Percentiles rank a stretch among this genome's conserved stretches.
These are phyloP conservation scores for Pythium grandisporangium DNA, from an alignment of 352 stramenopile species.

Conservation along the genomic window DNA sequence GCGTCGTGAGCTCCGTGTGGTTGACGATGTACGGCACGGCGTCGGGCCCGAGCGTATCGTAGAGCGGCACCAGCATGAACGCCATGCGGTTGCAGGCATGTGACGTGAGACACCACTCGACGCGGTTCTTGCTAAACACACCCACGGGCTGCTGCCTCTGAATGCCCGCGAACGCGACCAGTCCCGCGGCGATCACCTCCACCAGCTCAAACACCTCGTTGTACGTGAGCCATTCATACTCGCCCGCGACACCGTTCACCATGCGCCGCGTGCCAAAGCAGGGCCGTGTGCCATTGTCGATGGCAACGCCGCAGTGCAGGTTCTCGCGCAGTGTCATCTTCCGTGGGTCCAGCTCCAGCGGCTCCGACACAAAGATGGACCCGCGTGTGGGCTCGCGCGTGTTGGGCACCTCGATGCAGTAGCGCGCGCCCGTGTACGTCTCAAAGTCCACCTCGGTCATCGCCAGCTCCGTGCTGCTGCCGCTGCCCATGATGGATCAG, in stretches of 20 bases:
- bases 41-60: conserved; percentile 44
- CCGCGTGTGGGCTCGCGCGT: conserved; percentile 20
- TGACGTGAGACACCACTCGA: conserved; percentile 30
- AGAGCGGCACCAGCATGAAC: conserved; percentile 40
- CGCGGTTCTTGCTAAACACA: conserved; percentile 38
- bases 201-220: conserved; percentile 16
- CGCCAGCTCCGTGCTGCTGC: conserved; percentile 13
- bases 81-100: conserved; percentile 36
- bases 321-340: conserved; percentile 40
- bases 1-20: conserved; percentile 34
- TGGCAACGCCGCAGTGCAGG: conserved; percentile 19
- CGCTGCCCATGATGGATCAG: conserved; percentile 17
- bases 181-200: conserved; percentile 13
- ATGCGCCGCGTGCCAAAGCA: conserved; percentile 19
- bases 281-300: conserved; percentile 12
- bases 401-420: conserved; percentile 23
- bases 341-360: conserved; percentile 15
- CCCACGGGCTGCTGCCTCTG: conserved; percentile 28
- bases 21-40: conserved; percentile 43
- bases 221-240: conserved; percentile 35
- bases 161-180: conserved; percentile 4
- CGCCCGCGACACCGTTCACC: conserved; percentile 11
- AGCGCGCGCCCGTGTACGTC: conserved; percentile 23
- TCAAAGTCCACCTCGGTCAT: conserved; percentile 50
- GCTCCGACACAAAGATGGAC: conserved; percentile 20